These are phyloP conservation scores for Lactarius pseudohatsudake DNA, from an alignment of 768 basidiomycete species.

Conservation along the genomic window DNA sequence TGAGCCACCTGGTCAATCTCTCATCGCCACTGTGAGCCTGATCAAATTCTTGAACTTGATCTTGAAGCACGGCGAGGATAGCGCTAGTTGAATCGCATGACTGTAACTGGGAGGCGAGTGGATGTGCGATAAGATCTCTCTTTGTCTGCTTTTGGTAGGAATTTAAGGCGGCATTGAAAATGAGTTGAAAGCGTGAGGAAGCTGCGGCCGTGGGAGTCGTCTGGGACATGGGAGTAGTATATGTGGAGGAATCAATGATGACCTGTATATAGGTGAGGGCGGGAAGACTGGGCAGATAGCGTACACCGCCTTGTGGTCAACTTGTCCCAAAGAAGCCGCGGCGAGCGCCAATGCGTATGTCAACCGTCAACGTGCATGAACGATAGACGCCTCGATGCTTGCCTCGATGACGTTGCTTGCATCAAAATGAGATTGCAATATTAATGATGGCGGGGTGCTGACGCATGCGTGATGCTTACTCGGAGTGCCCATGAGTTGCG, in stretches of 20 bases:
- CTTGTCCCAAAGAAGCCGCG: too few relatives aligned
- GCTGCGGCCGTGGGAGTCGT: background rate
- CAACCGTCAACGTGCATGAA: too few relatives aligned
- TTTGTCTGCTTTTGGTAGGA: background rate
- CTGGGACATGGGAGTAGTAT: background rate
- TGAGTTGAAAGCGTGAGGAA: background rate
- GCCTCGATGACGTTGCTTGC: too few relatives aligned
- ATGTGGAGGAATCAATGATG: background rate
- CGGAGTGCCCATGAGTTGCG: too few relatives aligned
- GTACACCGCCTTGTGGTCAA: too few relatives aligned
- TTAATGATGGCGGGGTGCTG: too few relatives aligned
- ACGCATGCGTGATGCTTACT: too few relatives aligned
- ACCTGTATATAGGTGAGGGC: too few relatives aligned
- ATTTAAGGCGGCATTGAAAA: background rate
- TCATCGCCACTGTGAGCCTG: background rate
- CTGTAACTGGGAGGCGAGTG: background rate
- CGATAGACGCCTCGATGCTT: too few relatives aligned
- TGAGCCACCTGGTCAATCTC: background rate
- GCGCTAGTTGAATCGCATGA: background rate
- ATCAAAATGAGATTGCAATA: too few relatives aligned
- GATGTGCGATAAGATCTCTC: background rate
- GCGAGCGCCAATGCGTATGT: too few relatives aligned
- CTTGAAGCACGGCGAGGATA: background rate
- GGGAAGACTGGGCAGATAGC: too few relatives aligned
- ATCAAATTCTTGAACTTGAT: background rate